Evolutionary conservation across 2,329 filamentous ascomycete species (phyloP).

Genomic region (Madurella fahalii): DNA sequence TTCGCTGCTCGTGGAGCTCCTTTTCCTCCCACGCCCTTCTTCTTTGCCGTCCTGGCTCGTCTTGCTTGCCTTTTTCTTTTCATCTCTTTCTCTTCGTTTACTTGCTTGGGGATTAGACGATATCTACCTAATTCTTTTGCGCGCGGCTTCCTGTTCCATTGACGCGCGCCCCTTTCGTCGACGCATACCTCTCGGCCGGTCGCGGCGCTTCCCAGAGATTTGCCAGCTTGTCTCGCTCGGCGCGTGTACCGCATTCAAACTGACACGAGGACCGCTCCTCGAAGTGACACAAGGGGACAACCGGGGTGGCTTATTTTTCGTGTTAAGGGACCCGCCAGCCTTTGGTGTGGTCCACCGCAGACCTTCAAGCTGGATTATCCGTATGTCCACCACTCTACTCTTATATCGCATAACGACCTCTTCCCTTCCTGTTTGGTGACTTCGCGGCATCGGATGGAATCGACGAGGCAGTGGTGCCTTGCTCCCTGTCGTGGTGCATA

Average conservation of each 20-base stretch:
- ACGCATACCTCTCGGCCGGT: slow-evolving; percentile 1
- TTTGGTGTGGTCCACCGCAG: slow-evolving; percentile 25
- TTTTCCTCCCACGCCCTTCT: not conserved
- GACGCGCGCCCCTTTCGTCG: not conserved
- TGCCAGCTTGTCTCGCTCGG: not conserved
- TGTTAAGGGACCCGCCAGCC: slow-evolving; percentile 25
- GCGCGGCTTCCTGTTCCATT: not conserved
- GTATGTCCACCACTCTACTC: slow-evolving; percentile 15
- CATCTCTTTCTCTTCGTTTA: not conserved
- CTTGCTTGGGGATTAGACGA: not conserved
- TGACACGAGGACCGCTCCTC: not conserved
- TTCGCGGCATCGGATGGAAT: slow-evolving; percentile 7
- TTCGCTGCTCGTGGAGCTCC: not conserved
- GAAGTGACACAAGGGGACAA: not conserved
- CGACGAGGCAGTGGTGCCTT: not conserved
- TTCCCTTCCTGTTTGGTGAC: slow-evolving; percentile 2
- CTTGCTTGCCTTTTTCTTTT: not conserved
- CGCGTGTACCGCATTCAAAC: not conserved
- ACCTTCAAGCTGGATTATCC: slow-evolving; percentile 25
- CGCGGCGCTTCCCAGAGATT: not conserved
- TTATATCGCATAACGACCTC: not conserved
- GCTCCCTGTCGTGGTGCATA: not conserved
- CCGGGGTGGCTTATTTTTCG: slow-evolving; percentile 8
- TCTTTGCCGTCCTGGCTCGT: not conserved
- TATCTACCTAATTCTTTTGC: not conserved